Base-by-base conservation (phyloP, 108 stramenopile genomes). In the Conticribra guillardii region DNA sequence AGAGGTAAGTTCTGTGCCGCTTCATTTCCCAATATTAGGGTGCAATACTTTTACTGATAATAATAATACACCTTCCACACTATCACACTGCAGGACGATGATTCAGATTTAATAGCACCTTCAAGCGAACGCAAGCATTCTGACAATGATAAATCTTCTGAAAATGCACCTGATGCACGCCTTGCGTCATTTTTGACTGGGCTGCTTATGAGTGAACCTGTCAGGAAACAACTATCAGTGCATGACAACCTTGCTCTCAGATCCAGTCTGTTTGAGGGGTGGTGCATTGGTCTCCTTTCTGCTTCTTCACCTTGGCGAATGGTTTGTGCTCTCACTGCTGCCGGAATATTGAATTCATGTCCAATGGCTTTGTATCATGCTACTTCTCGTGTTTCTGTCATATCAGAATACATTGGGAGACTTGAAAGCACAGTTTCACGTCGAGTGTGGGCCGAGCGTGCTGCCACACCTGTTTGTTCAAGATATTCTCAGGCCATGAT, bases 391-490 rank as follows among this genome's bases (percentile, higher is more conserved):
- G 69, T 62, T 26, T 69, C 86, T 33, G 79, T 84, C 0, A 58
- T 93, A 30, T 67, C 79, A 26, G 62, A 73, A 8, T 90, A 80
- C 29, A 82, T 87, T 58, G 77, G 74, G 9, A 71, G 91, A 15
- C 85, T 95, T 32, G 67, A 76, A 49, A 81, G 74, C 50, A 88
- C 82, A 4, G 84, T 87, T 4, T 61, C 74, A 7, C 71, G 94
- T 28, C 79, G 94, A 22, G 52, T 84, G 31, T 95, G 94, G 94
- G 87, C 91, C 2, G 94, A 95, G 64, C 60, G 94, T 67, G 94
- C 94, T 63, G 87, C 89, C 17, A 45, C 79, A 7, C 94, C 94
- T 44, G 78, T 95, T 31, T 89, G 89, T 69, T 91, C 90, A n/a
- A 71, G 86, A 56, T 95, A 95, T 60, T 68, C 71, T 26, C 94